Percentiles rank a stretch among this genome's conserved stretches.
These are phyloP conservation scores for Neospermospora avenae DNA, from an alignment of 2,329 filamentous ascomycete species.

Conservation along the genomic window DNA sequence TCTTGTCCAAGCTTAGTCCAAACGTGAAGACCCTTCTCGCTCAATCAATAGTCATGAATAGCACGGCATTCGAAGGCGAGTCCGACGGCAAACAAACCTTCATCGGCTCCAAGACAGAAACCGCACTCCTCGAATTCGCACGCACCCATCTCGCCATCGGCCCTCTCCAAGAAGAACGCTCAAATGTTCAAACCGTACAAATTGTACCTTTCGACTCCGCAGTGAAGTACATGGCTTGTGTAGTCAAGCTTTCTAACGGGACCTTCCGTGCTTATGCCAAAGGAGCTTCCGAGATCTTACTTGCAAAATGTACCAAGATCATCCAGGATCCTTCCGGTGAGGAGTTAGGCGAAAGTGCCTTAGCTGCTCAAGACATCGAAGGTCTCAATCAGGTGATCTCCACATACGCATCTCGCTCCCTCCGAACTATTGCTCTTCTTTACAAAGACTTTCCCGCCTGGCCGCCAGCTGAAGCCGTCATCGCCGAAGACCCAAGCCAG, in stretches of 20 bases:
- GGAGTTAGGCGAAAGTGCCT: constrained; percentile 38
- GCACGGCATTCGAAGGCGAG: constrained; percentile 66
- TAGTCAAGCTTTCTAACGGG: constrained; percentile 48
- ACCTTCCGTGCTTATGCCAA: constrained; percentile 48
- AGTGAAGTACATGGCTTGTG: constrained; percentile 67
- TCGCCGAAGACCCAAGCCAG: constrained; percentile 54
- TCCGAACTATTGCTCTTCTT: constrained; percentile 71
- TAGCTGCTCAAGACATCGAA: background rate
- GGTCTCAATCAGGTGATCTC: constrained; percentile 49
- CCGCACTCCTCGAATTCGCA: constrained; percentile 66
- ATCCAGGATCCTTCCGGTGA: constrained; percentile 57
- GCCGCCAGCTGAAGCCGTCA: constrained; percentile 57
- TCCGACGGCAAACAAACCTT: constrained; percentile 57
- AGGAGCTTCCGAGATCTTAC: constrained; percentile 51
- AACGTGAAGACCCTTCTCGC: constrained; percentile 45
- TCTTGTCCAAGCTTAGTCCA: constrained; percentile 21
- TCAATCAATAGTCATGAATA: constrained; percentile 65
- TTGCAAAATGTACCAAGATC: constrained; percentile 45
- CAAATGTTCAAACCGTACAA: constrained; percentile 56
- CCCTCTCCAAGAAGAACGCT: constrained; percentile 56
- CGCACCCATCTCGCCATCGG: constrained; percentile 63
- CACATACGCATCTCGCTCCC: constrained; percentile 62
- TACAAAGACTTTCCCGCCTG: constrained; percentile 70
- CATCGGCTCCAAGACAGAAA: constrained; percentile 76
- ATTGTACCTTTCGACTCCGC: constrained; percentile 40